phyloP scores from a whole-genome alignment of 2,329 filamentous ascomycete species.

The Kalmusia sp. region DNA sequence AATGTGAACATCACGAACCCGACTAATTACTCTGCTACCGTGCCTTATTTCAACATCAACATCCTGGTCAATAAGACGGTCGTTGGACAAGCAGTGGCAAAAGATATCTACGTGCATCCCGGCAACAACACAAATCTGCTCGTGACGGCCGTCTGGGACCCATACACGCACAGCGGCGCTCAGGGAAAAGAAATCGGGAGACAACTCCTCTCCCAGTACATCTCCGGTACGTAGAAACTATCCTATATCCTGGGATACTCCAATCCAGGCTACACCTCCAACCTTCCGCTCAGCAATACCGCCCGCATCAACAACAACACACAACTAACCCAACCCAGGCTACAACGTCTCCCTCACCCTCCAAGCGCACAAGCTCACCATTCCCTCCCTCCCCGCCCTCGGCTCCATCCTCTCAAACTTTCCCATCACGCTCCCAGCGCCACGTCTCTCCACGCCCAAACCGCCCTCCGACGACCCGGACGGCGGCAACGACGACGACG shows the following conservation, averaged over 20 bases:
- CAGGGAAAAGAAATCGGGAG: constrained; percentile 68
- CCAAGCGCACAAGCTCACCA: constrained; percentile 71
- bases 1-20: constrained; percentile 87
- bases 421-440: constrained; percentile 74
- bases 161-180: constrained; percentile 67
- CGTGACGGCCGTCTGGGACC: constrained; percentile 78
- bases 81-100: constrained; percentile 76
- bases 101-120: constrained; percentile 67
- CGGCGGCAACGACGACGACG: constrained; percentile 40
- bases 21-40: constrained; percentile 79
- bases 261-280: no score
- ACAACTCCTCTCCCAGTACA: constrained; percentile 81
- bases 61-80: constrained; percentile 75
- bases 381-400: constrained; percentile 76
- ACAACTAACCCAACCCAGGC: constrained; percentile 50
- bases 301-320: no score
- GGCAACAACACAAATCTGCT: constrained; percentile 76
- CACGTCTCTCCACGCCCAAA: constrained; percentile 66
- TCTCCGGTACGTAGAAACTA: constrained; percentile 70
- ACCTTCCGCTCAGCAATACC: no score
- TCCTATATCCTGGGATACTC: no score
- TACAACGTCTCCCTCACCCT: constrained; percentile 83
- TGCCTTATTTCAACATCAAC: constrained; percentile 83
- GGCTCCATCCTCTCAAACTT: constrained; percentile 76
- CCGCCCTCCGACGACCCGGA: constrained; percentile 43